A percentile compares a stretch with the other conserved stretches of the same genome.
Conservation (phyloP, 2,329 filamentous ascomycete species). For the Botryosphaeria dothidea region DNA sequence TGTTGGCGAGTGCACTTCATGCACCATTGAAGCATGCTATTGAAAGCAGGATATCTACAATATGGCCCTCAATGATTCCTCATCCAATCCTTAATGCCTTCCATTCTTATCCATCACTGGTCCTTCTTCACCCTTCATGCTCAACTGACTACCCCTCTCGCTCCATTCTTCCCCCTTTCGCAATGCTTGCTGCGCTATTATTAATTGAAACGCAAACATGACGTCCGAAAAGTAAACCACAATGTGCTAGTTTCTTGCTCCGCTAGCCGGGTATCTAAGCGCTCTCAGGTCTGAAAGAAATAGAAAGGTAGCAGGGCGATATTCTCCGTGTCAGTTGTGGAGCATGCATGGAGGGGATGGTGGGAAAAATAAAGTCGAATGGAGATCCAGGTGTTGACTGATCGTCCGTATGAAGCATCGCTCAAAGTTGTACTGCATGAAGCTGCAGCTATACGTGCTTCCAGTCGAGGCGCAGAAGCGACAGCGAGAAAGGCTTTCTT, state of each 20-base stretch:
- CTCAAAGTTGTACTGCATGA: neutral
- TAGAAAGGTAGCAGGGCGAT: neutral
- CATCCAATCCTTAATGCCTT: neutral
- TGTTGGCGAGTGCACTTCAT: no score
- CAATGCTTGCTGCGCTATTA: neutral
- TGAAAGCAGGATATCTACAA: constrained; percentile 13
- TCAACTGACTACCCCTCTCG: neutral
- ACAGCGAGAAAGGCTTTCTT: neutral
- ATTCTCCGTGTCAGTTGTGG: neutral
- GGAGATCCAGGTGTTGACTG: neutral
- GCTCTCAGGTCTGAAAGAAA: neutral
- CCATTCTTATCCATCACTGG: neutral
- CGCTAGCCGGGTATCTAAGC: constrained; percentile 15
- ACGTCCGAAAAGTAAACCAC: neutral
- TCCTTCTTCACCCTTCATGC: neutral
- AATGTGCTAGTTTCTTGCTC: constrained; percentile 9
- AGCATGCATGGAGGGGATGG: neutral
- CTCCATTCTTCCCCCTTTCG: neutral
- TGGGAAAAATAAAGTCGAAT: neutral
- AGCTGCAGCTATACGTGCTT: neutral
- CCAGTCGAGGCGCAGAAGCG: neutral
- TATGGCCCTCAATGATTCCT: neutral
- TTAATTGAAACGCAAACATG: neutral
- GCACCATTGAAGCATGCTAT: constrained; percentile 7
- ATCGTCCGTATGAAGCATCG: neutral